Base-by-base conservation (phyloP, 2,329 filamentous ascomycete species). In the Colletotrichum sp. region DNA sequence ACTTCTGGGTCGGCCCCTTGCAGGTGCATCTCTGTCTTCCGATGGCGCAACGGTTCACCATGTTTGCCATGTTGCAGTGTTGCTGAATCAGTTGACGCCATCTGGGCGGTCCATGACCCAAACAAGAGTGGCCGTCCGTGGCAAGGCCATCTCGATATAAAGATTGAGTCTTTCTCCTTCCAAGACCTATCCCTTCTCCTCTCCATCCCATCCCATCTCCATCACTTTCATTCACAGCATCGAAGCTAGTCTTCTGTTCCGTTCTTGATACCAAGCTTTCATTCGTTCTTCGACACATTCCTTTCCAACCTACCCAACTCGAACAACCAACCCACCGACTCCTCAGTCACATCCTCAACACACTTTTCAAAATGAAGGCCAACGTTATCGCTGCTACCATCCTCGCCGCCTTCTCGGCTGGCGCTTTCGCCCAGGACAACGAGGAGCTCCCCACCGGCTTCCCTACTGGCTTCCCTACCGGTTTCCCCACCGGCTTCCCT, bases 231-330 rank as follows among this genome's bases (percentile, higher is more conserved):
- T 76, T 73, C 58, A 64, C 48, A 70, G 67, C 67, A 66, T 36
- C 48, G 73, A 76, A 76, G 73, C 70, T 58, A 76, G 73, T 73
- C 73, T 76, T 76, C 73, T 64, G n/a, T 76, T 73, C 28, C 65
- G 48, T 76, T 73, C 73, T 73, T 60, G 65, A 76, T 38, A 55
- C 21, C 65, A 38, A 56, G 28, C 58, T 36, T 73, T 38, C 58
- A 18, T 65, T 76, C 73, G 21, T 60, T 73, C 43, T 38, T 72
- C 56, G n/a, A 75, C 43, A n/a, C 34, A 32, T 21, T 38, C 56
- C 18, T 69, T 55, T 15, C 56, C 65, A 38, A 56, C 36, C n/a
- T 28, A 30, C 43, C 66, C 52, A 21, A 62, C 26, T 21, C 56
- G 15, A 64, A 70, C 26, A 56, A 43, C 48, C n/a, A 26, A 38